Evolutionary conservation across 1,284 basidiomycete genomes (phyloP), one percentile per base, ranked within the genome.

Genomic region (Fistulina hepatica): DNA sequence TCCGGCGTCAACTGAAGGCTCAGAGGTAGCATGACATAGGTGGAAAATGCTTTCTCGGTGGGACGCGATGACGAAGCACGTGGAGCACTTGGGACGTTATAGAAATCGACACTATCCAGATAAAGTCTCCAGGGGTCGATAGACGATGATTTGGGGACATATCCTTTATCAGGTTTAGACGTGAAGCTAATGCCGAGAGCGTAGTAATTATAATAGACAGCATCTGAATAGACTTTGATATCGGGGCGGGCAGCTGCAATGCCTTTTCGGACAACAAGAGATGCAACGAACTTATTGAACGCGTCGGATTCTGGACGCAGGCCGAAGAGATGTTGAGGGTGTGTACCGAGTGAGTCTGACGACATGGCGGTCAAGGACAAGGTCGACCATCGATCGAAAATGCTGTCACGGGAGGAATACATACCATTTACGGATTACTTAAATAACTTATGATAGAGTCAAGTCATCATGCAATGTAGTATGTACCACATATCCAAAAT

Each of bases 121-220:
- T 57, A 48, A 8, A 86, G 62, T 19, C 19, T 31, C 19, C 19
- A 13, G 19, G 9, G 28, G 13, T 13, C 15, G 9, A 31, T 11
- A 19, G 28, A 31, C 35, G 64, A 55, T 2, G 63, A 62, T 15
- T 67, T 60, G 12, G 74, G 76, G 49, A 67, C 76, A 57, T 83
- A 83, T 9, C 71, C 72, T 21, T 67, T 58, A 37, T 60, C 53
- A 3, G 80, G 75, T 20, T 67, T 53, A 60, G 82, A 81, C 51
- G 82, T 73, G 27, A 93, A 60, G 44, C 86, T 91, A 48, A 93
- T 48, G 9, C 89, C 90, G 22, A 90, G 66, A 1, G 67, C 21
- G 53, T 71, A 73, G 61, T 89, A 90, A 57, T 88, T 92, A 62
- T 83, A 72, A 61, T 91, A 95, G 42, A 88, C 74, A 4, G 72